Evolutionary conservation across 2,329 filamentous ascomycete species (phyloP), one percentile per base, ranked within the genome.

Genomic region (Epichloe elymi): DNA sequence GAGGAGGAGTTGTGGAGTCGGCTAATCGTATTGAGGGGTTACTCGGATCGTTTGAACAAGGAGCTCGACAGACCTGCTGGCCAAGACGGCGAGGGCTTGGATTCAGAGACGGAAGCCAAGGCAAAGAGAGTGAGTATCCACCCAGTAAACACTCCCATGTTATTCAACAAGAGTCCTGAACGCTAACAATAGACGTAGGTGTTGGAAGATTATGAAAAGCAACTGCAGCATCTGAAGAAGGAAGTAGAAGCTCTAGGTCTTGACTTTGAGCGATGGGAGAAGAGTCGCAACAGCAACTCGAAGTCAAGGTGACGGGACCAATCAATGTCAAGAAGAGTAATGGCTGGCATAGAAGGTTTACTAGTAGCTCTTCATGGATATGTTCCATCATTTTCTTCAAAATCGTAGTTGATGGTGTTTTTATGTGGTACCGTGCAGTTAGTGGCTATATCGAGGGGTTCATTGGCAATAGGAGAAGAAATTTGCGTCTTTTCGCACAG

Each of bases 1-100:
- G 83, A 88, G 62, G 88, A 93, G 66, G 87, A 93, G 70, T 80
- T 93, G 43, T 93, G 87, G 87, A 88, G 86, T 56, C 74, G 87
- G 44, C 78, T 93, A 69, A 83, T 89, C 46, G 78, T 84, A 38
- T 71, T 93, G 46, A 74, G 85, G 56, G 85, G 86, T 54, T 80
- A 88, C 57, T 83, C 85, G 20, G 79, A 83, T 57, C 77, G 81
- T 59, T 67, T 94, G 58, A 83, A 84, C 61, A 80, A 79, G 59
- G 86, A 93, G 70, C 75, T 88, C 52, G 85, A 84, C 63, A 83
- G 81, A 68, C 72, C 83, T 50, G 78, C 80, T 2, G 69, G 73
- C 26, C 70, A 74, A 49, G 74, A 78, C 39, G 70, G 72, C 15
- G 76, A 78, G 36, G 73, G 75, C 0, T 67, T 90, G 51, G 80